Base-by-base conservation (phyloP, 805 yeast genomes). In the Wickerhamomyces queroliae region DNA sequence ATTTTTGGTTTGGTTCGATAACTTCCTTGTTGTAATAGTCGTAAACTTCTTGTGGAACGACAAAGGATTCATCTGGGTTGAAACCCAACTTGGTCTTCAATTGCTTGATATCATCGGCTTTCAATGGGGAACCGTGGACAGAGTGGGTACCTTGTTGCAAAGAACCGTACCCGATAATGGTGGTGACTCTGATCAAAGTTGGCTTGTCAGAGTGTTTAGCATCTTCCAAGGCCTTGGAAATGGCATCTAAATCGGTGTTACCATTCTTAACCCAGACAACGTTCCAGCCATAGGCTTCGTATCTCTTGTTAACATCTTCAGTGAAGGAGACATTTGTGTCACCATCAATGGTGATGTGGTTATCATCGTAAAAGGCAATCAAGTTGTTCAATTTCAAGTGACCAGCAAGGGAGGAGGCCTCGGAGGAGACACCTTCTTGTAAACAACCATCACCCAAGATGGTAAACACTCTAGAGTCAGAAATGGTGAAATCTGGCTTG, bases 391-490 rank as follows among this genome's bases (percentile, higher is more conserved):
- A 80, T 74, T 88, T 76, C 66, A 91, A 74, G 70, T 91, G 99
- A 59, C 99, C 99, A 48, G 99, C 99, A 45, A 90, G 69, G 27
- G 99, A 91, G 53, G 78, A 76, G 42, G 96, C 93, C 75, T 91
- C 99, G 44, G 93, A 78, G 45, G 96, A 76, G 48, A 91, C 88
- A 78, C 99, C 99, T 74, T 91, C 99, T 89, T 83, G 83, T 74
- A 91, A 75, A 74, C 99, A 91, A 56, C 98, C 99, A 57, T 91
- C 99, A 71, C 99, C 99, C 45, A 90, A 69, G 72, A 91, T 80
- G 53, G 67, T 66, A 69, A 80, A 91, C 48, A 89, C 80, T 76
- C 72, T 77, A 64, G 78, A 76, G 70, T 87, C 85, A 41, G 90
- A 75, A 42, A 91, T 54, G 34, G 75, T 67, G 67, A 65, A 77